Base-by-base conservation (phyloP, 352 stramenopile genomes). In the Phytophthora pinifolia region DNA sequence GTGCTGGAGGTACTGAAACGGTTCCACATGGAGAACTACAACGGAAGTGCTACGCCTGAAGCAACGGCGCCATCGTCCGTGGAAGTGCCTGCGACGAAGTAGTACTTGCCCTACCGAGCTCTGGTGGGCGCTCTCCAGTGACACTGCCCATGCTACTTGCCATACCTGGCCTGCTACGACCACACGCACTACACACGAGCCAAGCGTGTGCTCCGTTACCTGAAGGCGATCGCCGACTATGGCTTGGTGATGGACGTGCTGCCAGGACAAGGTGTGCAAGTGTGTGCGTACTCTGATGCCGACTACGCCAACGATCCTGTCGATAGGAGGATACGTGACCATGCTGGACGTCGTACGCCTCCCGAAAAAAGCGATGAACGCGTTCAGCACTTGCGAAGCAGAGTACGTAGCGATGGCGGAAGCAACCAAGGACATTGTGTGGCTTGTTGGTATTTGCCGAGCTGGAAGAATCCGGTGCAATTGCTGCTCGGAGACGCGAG, bases 81-180 rank as follows among this genome's bases (percentile, higher is more conserved):
- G 1, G 9, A 15, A 38, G 4, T 35, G 30, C 44, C 7, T 33
- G 33, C 41, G 13, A 30, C 58, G 4, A 64, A 54, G n/a, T 37
- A 51, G 4, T 29, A 58, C 2, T 18, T 35, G 33, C 36, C 49
- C 12, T 49, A 48, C 14, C 49, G 49, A 12, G 49, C 49, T 31
- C 37, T 57, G 18, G 49, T 57, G 37, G 37, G 49, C 20, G 31
- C 36, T 17, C 20, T 57, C 12, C 22, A 25, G 5, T 57, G 42
- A 59, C 15, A 27, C 6, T 6, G 22, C 22, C 3, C 22, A 27
- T 27, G 22, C 22, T 4, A 27, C 22, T 2, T 4, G 30, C 9
- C 20, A 48, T 3, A 32, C 30, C 20, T 50, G n/a, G 33, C 15
- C 4, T 12, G 22, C 35, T 46, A 29, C 14, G 47, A 46, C 17